Conservation (phyloP, 495 filamentous ascomycete species). For the Aspergillus nanangensis region DNA sequence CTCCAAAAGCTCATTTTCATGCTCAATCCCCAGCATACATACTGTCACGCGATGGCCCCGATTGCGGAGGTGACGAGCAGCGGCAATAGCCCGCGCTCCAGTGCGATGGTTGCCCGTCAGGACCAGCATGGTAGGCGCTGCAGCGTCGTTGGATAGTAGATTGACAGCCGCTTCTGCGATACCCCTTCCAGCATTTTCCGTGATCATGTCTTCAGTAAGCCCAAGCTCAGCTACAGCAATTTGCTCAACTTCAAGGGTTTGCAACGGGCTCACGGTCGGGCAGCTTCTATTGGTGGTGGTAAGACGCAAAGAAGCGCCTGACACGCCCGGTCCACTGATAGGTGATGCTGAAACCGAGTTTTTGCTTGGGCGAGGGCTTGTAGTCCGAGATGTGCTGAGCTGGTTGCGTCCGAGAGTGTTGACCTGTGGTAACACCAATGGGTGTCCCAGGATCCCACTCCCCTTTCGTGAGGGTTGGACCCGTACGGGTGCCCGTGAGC, state of each 20-base stretch:
- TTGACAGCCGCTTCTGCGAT: slow-evolving; percentile 78
- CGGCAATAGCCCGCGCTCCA: slow-evolving; percentile 78
- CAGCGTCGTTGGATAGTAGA: slow-evolving; percentile 41
- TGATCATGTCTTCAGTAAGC: slow-evolving; percentile 81
- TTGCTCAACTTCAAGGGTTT: slow-evolving; percentile 88
- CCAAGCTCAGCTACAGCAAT: slow-evolving; percentile 79
- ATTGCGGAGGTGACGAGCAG: slow-evolving; percentile 80
- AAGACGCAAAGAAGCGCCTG: slow-evolving; percentile 39
- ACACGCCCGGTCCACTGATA: slow-evolving; percentile 26
- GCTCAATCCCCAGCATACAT: slow-evolving; percentile 76
- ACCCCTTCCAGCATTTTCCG: slow-evolving; percentile 83
- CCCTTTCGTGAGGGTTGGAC: slow-evolving; percentile 60
- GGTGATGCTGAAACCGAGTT: slow-evolving; percentile 33
- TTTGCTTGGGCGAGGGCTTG: slow-evolving; percentile 38
- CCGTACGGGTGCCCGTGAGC: slow-evolving; percentile 43
- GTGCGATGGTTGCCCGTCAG: slow-evolving; percentile 85
- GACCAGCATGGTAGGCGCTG: slow-evolving; percentile 66
- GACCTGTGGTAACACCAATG: slow-evolving; percentile 31
- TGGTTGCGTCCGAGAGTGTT: slow-evolving; percentile 32
- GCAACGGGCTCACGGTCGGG: slow-evolving; percentile 75
- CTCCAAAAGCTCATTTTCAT: slow-evolving; percentile 67
- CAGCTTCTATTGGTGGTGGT: slow-evolving; percentile 65
- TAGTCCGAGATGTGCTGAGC: slow-evolving; percentile 35
- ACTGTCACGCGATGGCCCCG: slow-evolving; percentile 73
- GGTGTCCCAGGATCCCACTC: slow-evolving; percentile 43